Conservation (phyloP, 306 rosid species). For the Inga oerstediana region DNA sequence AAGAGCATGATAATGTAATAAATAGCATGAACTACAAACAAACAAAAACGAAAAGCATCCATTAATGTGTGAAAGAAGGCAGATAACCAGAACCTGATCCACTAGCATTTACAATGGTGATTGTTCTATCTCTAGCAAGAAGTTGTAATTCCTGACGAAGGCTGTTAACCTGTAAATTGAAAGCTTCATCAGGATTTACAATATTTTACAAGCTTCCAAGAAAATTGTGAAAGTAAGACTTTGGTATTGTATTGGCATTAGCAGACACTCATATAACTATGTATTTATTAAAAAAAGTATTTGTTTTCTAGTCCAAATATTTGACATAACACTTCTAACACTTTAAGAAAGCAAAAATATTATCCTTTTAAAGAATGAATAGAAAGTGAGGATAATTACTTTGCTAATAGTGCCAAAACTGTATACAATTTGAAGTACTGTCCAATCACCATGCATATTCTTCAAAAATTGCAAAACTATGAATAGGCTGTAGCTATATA, state of each 20-base stretch:
- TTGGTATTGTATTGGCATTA: not conserved
- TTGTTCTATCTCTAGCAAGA: constrained; percentile 54
- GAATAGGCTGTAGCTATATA: not conserved
- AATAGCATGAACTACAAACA: not conserved
- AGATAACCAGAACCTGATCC: constrained; percentile 59
- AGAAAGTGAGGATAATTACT: constrained; percentile 19
- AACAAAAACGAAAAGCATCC: not conserved
- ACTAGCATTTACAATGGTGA: constrained; percentile 65
- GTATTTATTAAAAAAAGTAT: not conserved
- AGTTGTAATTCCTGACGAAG: constrained; percentile 67
- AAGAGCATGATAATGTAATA: not conserved
- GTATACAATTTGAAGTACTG: not conserved
- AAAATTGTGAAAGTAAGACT: constrained; percentile 18
- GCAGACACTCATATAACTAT: not conserved
- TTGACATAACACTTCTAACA: constrained; percentile 16
- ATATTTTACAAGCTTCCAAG: not conserved
- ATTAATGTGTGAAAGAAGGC: constrained; percentile 25
- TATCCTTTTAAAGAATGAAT: constrained; percentile 18
- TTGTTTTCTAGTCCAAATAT: not conserved
- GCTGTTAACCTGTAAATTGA: constrained; percentile 68
- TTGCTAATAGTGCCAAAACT: constrained; percentile 9
- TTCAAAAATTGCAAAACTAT: not conserved
- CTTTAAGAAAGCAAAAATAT: constrained; percentile 4
- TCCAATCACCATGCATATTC: not conserved
- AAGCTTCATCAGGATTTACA: constrained; percentile 26